Base-by-base conservation (phyloP, 2,329 filamentous ascomycete genomes). In the Ceratocystis variospora region DNA sequence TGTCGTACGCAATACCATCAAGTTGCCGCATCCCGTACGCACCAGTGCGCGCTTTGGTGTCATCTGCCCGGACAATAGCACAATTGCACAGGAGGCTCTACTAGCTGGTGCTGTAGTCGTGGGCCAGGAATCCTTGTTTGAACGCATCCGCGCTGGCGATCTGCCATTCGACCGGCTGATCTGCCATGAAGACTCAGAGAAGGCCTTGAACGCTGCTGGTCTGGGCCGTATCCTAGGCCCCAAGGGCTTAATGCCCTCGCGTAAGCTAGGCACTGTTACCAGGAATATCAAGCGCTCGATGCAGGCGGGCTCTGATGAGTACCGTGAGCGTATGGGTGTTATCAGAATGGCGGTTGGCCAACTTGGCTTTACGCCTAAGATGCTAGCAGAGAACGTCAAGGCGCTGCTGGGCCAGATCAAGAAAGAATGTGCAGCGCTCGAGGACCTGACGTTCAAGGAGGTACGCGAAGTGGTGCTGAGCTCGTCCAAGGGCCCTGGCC, bases 321-420 rank as follows among this genome's bases (percentile, higher is more conserved):
- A 96, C 78, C 85, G 90, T 73, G 94, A 99, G 79, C 83, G 87
- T 70, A 76, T 86, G 70, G 94, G 91, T 17, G 89, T 94, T 37
- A 84, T 99, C 66, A 82, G 92, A 68, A 83, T 97, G 80, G 87
- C 91, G n/a, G 83, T 99, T 69, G 94, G 93, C 4, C 91, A 96
- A 77, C 77, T 99, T 73, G 88, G 84, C 0, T 96, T 96, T 77
- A 89, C 90, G 5, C 91, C 94, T 2, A 86, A 94, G 72, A 85
- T 94, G 81, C 77, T 99, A 77, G 84, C 87, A 73, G 84, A 84
- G 70, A 99, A 99, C 74, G 82, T 99, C 74, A 88, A 87, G 76
- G 79, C 84, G 28, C 84, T 96, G 69, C 80, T 97, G 72, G 81
- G 82, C 25, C 81, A 86, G 72, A 74, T 97, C 71, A 96, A 90